These are phyloP conservation scores for Cyclotella atomus DNA, from an alignment of 108 stramenopile species.

Conservation along the genomic window DNA sequence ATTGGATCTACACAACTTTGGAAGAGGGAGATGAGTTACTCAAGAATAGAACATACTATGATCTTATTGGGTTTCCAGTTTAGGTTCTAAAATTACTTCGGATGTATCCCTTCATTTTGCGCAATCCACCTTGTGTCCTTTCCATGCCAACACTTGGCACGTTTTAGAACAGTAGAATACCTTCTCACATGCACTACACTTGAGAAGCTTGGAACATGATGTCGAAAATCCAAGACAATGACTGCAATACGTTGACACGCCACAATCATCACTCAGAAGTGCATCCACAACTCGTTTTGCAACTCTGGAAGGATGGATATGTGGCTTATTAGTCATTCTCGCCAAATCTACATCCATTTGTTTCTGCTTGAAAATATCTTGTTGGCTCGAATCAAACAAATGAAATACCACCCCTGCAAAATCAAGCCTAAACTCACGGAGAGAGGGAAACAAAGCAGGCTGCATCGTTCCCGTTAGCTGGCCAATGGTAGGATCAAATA, in stretches of 20 bases:
- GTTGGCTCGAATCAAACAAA: neutral
- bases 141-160: constrained; percentile 15
- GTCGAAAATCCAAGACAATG: neutral
- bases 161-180: constrained; percentile 6
- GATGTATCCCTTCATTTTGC: neutral
- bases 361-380: neutral
- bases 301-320: constrained; percentile 4
- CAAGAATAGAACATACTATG: constrained; percentile 27
- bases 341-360: neutral
- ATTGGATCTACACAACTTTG: constrained; percentile 22
- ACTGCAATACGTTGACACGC: neutral
- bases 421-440: neutral
- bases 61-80: constrained; percentile 12
- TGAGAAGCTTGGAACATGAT: neutral
- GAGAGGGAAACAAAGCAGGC: neutral
- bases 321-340: neutral
- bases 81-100: neutral
- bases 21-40: constrained; percentile 15
- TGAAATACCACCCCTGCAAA: neutral
- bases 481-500: constrained; percentile 7
- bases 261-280: neutral
- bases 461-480: constrained; percentile 5
- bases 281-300: constrained; percentile 9
- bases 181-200: constrained; percentile 8
- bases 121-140: constrained; percentile 6